phyloP scores from a whole-genome alignment of 2,329 filamentous ascomycete species.

The Colletotrichum sp. region DNA sequence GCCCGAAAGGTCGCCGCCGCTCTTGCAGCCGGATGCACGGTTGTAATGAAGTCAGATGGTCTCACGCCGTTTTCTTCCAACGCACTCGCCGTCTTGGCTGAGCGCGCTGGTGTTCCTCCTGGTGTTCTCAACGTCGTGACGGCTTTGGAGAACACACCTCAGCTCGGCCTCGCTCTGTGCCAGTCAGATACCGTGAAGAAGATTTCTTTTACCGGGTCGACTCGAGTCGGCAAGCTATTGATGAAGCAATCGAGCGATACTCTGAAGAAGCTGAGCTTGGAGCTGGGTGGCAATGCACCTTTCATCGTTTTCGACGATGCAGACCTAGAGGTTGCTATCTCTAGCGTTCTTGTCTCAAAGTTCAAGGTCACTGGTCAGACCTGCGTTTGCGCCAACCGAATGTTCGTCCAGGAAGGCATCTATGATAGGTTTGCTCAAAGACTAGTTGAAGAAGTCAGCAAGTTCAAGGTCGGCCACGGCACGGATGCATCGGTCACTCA shows the following conservation, averaged over 20 bases:
- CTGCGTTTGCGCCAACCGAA: slow-evolving; percentile 87
- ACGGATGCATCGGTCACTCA: slow-evolving; percentile 61
- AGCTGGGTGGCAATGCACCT: slow-evolving; percentile 92
- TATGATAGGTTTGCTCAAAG: slow-evolving; percentile 76
- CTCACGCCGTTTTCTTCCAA: slow-evolving; percentile 93
- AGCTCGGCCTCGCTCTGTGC: slow-evolving; percentile 79
- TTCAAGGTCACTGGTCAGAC: slow-evolving; percentile 96
- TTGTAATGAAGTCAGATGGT: slow-evolving; percentile 88
- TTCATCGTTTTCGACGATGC: slow-evolving; percentile 98
- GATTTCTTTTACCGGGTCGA: slow-evolving; percentile 91
- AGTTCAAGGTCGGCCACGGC: slow-evolving; percentile 78
- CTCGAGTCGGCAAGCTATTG: slow-evolving; percentile 71
- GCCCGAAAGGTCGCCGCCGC: slow-evolving; percentile 74
- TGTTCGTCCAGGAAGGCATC: slow-evolving; percentile 79
- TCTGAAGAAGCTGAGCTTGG: slow-evolving; percentile 83
- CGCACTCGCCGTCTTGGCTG: slow-evolving; percentile 84
- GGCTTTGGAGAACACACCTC: slow-evolving; percentile 76
- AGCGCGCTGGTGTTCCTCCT: slow-evolving; percentile 86
- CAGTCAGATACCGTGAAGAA: slow-evolving; percentile 81
- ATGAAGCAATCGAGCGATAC: slow-evolving; percentile 90
- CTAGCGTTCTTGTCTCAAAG: slow-evolving; percentile 83
- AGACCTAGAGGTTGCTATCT: slow-evolving; percentile 85
- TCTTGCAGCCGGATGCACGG: slow-evolving; percentile 94
- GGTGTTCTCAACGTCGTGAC: slow-evolving; percentile 93
- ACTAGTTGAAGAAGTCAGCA: slow-evolving; percentile 74